phyloP scores from a whole-genome alignment of 2,329 filamentous ascomycete species.

The Penicillium capsulatum region DNA sequence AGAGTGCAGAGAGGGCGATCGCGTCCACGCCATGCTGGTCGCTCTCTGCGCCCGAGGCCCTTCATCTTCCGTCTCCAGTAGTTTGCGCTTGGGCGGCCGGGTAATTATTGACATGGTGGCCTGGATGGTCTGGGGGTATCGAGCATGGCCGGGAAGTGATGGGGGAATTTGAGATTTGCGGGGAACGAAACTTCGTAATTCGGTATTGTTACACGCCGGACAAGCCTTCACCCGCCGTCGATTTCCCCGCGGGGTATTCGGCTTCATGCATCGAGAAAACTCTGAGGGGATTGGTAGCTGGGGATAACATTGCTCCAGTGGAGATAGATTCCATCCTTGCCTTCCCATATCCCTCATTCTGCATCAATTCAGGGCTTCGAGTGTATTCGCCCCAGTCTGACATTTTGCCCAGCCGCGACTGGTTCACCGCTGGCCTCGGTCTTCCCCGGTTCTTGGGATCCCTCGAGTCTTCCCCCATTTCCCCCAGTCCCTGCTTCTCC shows the following conservation, averaged over 20 bases:
- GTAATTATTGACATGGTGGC: conserved; percentile 30
- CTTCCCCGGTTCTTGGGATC: too few species aligned
- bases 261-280: too few species aligned
- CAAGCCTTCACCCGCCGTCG: conserved; percentile 15
- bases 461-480: not conserved
- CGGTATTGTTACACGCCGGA: conserved; percentile 10
- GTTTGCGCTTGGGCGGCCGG: conserved; percentile 32
- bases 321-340: too few species aligned
- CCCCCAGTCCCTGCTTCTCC: not conserved
- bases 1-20: conserved; percentile 1
- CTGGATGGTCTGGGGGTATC: not conserved
- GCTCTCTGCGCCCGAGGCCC: conserved; percentile 15
- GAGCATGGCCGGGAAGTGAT: too few species aligned
- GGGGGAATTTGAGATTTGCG: conserved; percentile 6
- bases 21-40: not conserved
- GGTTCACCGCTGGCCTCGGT: conserved; percentile 16
- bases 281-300: too few species aligned
- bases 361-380: too few species aligned
- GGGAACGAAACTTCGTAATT: not conserved
- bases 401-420: conserved; percentile 16
- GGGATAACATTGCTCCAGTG: too few species aligned
- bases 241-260: conserved; percentile 19
- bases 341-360: too few species aligned
- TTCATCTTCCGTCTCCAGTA: conserved; percentile 27
- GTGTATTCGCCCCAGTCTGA: conserved; percentile 7